phyloP scores from a whole-genome alignment of 2,329 filamentous ascomycete species.

The Amesomyces nigricolor region DNA sequence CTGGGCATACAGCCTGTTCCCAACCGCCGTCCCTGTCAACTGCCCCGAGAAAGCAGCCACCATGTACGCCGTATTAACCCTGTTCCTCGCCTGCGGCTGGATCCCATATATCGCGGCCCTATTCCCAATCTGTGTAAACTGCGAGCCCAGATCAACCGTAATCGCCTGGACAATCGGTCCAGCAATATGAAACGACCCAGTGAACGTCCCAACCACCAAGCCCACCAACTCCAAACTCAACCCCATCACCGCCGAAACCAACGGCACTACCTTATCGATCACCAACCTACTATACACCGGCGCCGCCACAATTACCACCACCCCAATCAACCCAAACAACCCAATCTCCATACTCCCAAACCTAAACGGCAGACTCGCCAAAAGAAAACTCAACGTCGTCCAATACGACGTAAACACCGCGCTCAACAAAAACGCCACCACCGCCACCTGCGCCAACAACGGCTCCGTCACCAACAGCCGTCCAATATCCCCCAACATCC shows the following conservation, averaged over 20 bases:
- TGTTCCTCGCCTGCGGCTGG: slow-evolving; percentile 64
- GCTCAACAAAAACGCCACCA: slow-evolving; percentile 57
- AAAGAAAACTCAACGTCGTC: slow-evolving; percentile 71
- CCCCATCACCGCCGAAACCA: slow-evolving; percentile 61
- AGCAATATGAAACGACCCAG: slow-evolving; percentile 58
- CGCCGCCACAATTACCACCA: slow-evolving; percentile 60
- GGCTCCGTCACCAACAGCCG: slow-evolving; percentile 60
- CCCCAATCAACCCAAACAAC: slow-evolving; percentile 71
- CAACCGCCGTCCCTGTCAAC: slow-evolving; percentile 60
- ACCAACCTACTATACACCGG: slow-evolving; percentile 66
- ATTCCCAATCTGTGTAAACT: slow-evolving; percentile 70
- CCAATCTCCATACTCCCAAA: slow-evolving; percentile 66
- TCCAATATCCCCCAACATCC: slow-evolving; percentile 59
- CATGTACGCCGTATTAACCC: slow-evolving; percentile 82
- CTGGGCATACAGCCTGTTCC: slow-evolving; percentile 46
- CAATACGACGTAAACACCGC: slow-evolving; percentile 49
- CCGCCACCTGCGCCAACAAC: slow-evolving; percentile 61
- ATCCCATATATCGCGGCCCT: slow-evolving; percentile 64
- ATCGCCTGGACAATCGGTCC: slow-evolving; percentile 70
- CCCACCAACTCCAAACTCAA: slow-evolving; percentile 54
- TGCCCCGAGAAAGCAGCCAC: slow-evolving; percentile 69
- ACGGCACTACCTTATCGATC: slow-evolving; percentile 64
- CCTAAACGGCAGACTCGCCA: slow-evolving; percentile 63
- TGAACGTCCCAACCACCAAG: slow-evolving; percentile 62
- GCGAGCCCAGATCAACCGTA: slow-evolving; percentile 64